phyloP scores from a whole-genome alignment of 768 basidiomycete species.

The Phylloporus sp. region DNA sequence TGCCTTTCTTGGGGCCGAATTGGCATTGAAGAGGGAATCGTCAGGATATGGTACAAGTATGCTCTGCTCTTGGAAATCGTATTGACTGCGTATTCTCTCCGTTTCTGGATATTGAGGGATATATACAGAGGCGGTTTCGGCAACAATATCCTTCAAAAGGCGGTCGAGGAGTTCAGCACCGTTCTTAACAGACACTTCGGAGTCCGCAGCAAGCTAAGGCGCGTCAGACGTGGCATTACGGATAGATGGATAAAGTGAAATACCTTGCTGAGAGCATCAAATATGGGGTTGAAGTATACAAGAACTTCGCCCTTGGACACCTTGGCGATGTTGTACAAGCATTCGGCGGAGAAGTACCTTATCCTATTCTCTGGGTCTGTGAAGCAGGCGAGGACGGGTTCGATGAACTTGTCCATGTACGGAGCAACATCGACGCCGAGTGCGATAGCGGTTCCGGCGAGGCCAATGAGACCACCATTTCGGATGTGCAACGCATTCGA shows the following conservation, averaged over 20 bases:
- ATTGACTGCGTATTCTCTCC: conserved; percentile 52
- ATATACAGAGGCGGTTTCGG: conserved; percentile 93
- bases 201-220: conserved; percentile 87
- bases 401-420: conserved; percentile 91
- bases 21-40: conserved; percentile 27
- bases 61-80: conserved; percentile 43
- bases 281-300: conserved; percentile 97
- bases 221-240: conserved; percentile 8
- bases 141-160: conserved; percentile 96
- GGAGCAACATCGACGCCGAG: conserved; percentile 89
- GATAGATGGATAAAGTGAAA: conserved; percentile 16
- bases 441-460: conserved; percentile 96
- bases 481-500: conserved; percentile 83
- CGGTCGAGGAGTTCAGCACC: conserved; percentile 96
- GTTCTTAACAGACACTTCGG: conserved; percentile 95
- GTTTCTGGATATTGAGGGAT: conserved; percentile 85
- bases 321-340: conserved; percentile 96
- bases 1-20: conserved; percentile 56
- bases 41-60: conserved; percentile 68
- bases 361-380: conserved; percentile 92
- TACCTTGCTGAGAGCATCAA: conserved; percentile 96
- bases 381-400: conserved; percentile 86
- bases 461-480: conserved; percentile 93
- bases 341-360: conserved; percentile 96
- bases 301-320: conserved; percentile 96